Base-by-base conservation (phyloP, 495 filamentous ascomycete species). In the Penicillium fimorum region DNA sequence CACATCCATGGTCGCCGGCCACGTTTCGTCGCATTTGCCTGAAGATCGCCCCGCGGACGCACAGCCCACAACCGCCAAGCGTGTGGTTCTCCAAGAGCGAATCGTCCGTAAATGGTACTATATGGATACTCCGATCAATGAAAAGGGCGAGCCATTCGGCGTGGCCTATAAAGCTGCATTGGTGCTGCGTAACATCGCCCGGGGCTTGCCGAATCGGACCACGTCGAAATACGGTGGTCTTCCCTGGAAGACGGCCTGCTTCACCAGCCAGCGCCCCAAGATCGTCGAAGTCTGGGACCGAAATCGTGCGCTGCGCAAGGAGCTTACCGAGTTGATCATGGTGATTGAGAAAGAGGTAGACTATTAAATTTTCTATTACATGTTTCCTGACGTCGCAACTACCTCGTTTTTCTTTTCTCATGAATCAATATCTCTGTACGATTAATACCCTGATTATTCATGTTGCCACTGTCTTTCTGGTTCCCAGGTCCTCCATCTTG, bases 141-240 rank as follows among this genome's bases (percentile, higher is more conserved):
- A 97, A 61, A 79, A 85, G 27, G 82, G 83, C 41, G 87, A 96
- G 56, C 87, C 93, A 0, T 82, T 85, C 20, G 94, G 94, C 5
- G 84, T 97, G 42, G 90, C 94, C 8, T 82, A 96, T 37, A 90
- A 89, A 38, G 88, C 89, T 25, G 86, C 88, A 10, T 73, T 97
- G 22, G 89, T 99, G 3, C 74, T 99, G 58, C 84, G 94, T 32
- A 99, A 97, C 65, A 82, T 99, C 24, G 90, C 91, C 4, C 80
- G 87, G 20, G 87, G 92, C 48, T 76, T 91, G 0, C 80, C 85
- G 0, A 72, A 61, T 42, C 67, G 74, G 3, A 63, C 65, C 12
- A 68, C 70, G 0, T 63, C 71, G 0, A 63, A 65, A 38, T 67
- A 69, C 29, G 60, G 73, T 17, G 62, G 64, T 3, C 64, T 76